phyloP scores from a whole-genome alignment of 257 asterid genomes.

The Jacaranda mimosifolia region DNA sequence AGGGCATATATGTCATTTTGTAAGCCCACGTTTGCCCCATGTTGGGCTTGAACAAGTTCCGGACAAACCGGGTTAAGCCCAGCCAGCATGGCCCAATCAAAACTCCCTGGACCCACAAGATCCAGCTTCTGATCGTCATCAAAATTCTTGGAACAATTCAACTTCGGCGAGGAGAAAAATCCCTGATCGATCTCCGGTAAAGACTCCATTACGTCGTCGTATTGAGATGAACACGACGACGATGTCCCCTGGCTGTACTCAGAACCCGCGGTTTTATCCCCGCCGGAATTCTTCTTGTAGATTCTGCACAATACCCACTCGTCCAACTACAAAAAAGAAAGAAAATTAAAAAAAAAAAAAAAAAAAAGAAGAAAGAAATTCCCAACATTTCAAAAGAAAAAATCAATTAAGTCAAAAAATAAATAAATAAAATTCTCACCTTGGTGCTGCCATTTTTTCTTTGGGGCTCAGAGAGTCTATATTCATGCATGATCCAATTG shows the following conservation, averaged over 20 bases:
- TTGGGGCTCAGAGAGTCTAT: slow-evolving; percentile 59
- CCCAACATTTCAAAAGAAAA: neutral
- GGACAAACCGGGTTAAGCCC: slow-evolving; percentile 51
- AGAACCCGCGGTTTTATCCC: slow-evolving; percentile 65
- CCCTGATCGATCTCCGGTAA: slow-evolving; percentile 67
- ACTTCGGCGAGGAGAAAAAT: slow-evolving; percentile 49
- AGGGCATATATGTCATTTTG: slow-evolving; percentile 47
- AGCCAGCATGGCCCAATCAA: slow-evolving; percentile 80
- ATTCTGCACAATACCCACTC: slow-evolving; percentile 89
- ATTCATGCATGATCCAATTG: slow-evolving; percentile 79
- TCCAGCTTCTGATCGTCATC: slow-evolving; percentile 52
- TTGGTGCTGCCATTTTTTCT: slow-evolving; percentile 57
- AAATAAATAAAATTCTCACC: slow-evolving; percentile 37
- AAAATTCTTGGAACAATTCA: slow-evolving; percentile 49
- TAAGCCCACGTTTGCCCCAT: neutral
- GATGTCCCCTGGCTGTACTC: slow-evolving; percentile 50
- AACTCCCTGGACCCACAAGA: slow-evolving; percentile 26
- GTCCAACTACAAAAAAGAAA: slow-evolving; percentile 54
- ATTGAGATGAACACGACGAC: slow-evolving; percentile 69
- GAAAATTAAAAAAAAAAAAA: neutral
- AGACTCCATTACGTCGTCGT: slow-evolving; percentile 72
- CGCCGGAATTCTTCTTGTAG: slow-evolving; percentile 69
- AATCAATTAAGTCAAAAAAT: slow-evolving; percentile 22
- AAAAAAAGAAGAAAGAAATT: too few relatives aligned
- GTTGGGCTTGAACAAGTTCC: slow-evolving; percentile 44